Percentiles rank a stretch among this genome's conserved stretches.
phyloP scores from a whole-genome alignment of 2,329 filamentous ascomycete genomes.

The Aureobasidium vineae region DNA sequence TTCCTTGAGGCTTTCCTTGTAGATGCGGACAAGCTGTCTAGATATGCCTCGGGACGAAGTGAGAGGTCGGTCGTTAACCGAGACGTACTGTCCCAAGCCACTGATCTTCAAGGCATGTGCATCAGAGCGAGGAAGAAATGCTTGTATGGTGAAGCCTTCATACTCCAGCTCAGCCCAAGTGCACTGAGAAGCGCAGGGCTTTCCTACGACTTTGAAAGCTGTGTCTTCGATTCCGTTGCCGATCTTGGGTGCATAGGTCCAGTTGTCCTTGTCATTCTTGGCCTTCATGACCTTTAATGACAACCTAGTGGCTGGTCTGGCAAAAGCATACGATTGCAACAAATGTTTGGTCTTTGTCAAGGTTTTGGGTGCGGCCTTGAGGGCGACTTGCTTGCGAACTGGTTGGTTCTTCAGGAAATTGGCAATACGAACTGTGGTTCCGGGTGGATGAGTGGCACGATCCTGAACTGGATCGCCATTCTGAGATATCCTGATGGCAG shows the following conservation, averaged over 20 bases:
- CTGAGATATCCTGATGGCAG: constrained; percentile 51
- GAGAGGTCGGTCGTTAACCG: constrained; percentile 67
- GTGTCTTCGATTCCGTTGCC: constrained; percentile 56
- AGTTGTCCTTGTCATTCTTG: constrained; percentile 53
- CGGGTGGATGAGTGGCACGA: constrained; percentile 58
- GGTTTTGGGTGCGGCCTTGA: constrained; percentile 59
- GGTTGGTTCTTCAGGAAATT: constrained; percentile 61
- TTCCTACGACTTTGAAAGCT: constrained; percentile 61
- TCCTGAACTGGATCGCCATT: constrained; percentile 47
- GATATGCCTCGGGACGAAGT: constrained; percentile 54
- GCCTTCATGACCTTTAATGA: constrained; percentile 59
- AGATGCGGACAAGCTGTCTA: constrained; percentile 58
- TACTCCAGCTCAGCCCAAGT: constrained; percentile 42
- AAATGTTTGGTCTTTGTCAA: constrained; percentile 59
- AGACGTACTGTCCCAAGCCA: constrained; percentile 57
- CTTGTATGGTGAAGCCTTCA: constrained; percentile 52
- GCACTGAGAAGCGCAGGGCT: constrained; percentile 57
- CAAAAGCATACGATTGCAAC: constrained; percentile 64
- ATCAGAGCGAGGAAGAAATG: constrained; percentile 56
- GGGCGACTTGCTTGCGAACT: constrained; percentile 59
- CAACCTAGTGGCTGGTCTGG: constrained; percentile 62
- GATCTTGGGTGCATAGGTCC: constrained; percentile 61
- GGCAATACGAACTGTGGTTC: constrained; percentile 64
- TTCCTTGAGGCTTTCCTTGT: constrained; percentile 51
- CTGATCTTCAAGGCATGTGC: constrained; percentile 45